Evolutionary conservation across 2,329 filamentous ascomycete genomes (phyloP), one percentile per base, ranked within the genome.

Genomic region (Neofusicoccum umdonicola): DNA sequence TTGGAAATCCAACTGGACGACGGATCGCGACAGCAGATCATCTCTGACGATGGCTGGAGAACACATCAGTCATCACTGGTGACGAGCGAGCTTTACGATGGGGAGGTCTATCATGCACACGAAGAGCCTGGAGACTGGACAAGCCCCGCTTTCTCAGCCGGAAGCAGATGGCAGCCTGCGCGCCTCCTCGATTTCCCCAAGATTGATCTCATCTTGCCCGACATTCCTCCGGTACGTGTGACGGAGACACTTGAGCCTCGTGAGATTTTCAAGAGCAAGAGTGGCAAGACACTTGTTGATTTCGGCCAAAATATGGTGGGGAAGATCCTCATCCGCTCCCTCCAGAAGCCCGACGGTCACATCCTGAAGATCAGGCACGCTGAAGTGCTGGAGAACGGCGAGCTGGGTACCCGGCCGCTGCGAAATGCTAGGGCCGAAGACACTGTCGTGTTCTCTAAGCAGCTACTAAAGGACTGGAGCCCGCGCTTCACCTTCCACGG

Each of bases 281-380:
- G 79, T 0, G 82, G 82, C 4, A 83, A 83, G 68, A 80, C 74
- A 0, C 73, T 86, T 1, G 65, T 87, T 37, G 84, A 87, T 67
- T 87, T 87, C 70, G 84, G 84, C 1, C 84, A 87, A 68, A 87
- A 87, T 67, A 73, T 87, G 0, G 84, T 86, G 0, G 85, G 85
- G 1, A 78, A 78, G 67, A 63, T 86, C 1, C 72, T 74, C 0
- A 68, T 86, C 11, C 34, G 39, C 12, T 75, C 48, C 1, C 70
- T 81, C 1, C 68, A 68, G 44, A 80, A 77, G 0, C 72, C 76
- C 0, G 69, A 70, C 2, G 80, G 64, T 64, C 81, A 65, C 73
- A 78, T 54, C 77, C 84, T 76, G 69, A 83, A 41, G 70, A 73
- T 88, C 13, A 72, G 71, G 0, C 85, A 87, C 69, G 81, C 84